Evolutionary conservation across 2,329 filamentous ascomycete species (phyloP).

Genomic region (Hortaea werneckii): DNA sequence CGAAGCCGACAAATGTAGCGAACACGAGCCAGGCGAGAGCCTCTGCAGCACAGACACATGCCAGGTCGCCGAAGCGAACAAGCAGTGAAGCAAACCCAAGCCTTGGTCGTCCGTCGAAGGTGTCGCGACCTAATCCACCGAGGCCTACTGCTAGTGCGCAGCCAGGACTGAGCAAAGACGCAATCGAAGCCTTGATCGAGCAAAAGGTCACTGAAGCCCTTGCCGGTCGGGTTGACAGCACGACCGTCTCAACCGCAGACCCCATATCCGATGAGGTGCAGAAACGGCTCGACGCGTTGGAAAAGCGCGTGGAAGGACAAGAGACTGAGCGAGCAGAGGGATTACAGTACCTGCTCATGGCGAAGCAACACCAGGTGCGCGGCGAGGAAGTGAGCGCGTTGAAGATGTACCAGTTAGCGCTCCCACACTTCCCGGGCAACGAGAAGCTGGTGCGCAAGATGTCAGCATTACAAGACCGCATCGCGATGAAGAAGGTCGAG

Average conservation of each 20-base stretch:
- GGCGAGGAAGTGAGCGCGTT: conserved; percentile 71
- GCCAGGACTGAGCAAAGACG: conserved; percentile 43
- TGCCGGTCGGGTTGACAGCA: conserved; percentile 53
- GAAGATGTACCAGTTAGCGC: conserved; percentile 74
- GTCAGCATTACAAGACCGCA: conserved; percentile 40
- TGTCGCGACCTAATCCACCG: conserved; percentile 21
- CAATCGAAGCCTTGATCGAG: conserved; percentile 85
- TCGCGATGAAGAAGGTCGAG: conserved; percentile 32
- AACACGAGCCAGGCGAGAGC: conserved; percentile 17
- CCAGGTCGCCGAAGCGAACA: conserved; percentile 33
- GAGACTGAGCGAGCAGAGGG: conserved; percentile 74
- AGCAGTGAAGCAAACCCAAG: conserved; percentile 29
- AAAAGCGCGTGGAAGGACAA: conserved; percentile 66
- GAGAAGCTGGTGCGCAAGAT: conserved; percentile 58
- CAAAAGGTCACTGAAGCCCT: conserved; percentile 85
- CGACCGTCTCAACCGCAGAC: conserved; percentile 9
- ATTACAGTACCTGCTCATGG: conserved; percentile 76
- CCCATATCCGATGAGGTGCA: conserved; percentile 66
- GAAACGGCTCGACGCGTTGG: conserved; percentile 69
- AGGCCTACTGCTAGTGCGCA: conserved; percentile 5
- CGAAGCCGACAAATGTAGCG: conserved; percentile 11
- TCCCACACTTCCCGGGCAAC: conserved; percentile 79
- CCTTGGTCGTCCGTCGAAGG: conserved; percentile 31
- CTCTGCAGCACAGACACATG: conserved; percentile 2
- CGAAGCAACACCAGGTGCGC: conserved; percentile 76